Percentiles rank a stretch among this genome's conserved stretches.
Conservation (phyloP, 2,329 filamentous ascomycete genomes). For the Monosporascus sp. region DNA sequence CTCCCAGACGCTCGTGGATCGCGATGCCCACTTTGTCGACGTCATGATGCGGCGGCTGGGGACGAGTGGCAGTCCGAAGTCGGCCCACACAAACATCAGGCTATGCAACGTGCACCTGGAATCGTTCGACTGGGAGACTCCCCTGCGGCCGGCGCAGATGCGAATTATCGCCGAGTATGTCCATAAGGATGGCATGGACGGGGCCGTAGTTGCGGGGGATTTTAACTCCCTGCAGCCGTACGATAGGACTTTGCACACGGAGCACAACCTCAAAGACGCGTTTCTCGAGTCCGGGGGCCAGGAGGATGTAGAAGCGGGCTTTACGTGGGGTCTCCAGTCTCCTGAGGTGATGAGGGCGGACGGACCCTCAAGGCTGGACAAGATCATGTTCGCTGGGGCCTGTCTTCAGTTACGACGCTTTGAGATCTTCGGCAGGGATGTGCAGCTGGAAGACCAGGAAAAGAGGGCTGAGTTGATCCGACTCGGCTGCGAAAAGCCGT, state of each 20-base stretch:
- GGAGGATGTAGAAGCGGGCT: slow-evolving; percentile 46
- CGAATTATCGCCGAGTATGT: slow-evolving; percentile 38
- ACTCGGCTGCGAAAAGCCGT: slow-evolving; percentile 34
- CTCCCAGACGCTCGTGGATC: slow-evolving; percentile 41
- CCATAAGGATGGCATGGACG: slow-evolving; percentile 30
- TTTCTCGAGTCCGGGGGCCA: slow-evolving; percentile 46
- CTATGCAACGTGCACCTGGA: slow-evolving; percentile 56
- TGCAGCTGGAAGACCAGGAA: slow-evolving; percentile 33
- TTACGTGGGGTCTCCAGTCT: slow-evolving; percentile 55
- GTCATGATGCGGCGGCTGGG: slow-evolving; percentile 23
- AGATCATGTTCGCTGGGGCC: slow-evolving; percentile 39
- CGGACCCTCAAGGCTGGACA: slow-evolving; percentile 51
- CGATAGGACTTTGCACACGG: slow-evolving; percentile 41
- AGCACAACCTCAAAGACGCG: slow-evolving; percentile 46
- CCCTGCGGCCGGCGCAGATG: slow-evolving; percentile 45
- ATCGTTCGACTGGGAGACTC: slow-evolving; percentile 43
- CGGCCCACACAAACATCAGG: slow-evolving; percentile 29
- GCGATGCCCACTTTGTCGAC: slow-evolving; percentile 54
- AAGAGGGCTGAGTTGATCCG: slow-evolving; percentile 23
- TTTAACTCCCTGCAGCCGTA: slow-evolving; percentile 55
- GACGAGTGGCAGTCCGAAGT: neutral
- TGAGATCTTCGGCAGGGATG: slow-evolving; percentile 42
- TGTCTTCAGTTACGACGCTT: slow-evolving; percentile 27
- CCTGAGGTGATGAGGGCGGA: slow-evolving; percentile 31
- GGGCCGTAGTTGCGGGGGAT: slow-evolving; percentile 47